These are phyloP conservation scores for Neofusicoccum ribis DNA, from an alignment of 2,329 filamentous ascomycete species.

Conservation along the genomic window DNA sequence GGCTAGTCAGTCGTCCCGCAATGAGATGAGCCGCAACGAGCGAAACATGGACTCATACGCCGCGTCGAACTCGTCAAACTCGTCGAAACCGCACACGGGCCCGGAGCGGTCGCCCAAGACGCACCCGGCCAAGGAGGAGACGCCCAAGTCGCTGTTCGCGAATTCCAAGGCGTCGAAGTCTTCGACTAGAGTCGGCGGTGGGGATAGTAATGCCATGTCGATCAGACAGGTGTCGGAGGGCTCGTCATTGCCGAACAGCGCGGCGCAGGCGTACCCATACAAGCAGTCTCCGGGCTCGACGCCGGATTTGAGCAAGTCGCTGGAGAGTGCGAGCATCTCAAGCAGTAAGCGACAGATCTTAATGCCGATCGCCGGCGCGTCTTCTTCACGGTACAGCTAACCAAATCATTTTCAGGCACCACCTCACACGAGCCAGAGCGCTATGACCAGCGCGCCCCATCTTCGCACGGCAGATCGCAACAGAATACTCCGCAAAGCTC, in stretches of 20 bases:
- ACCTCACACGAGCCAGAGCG: constrained; percentile 18
- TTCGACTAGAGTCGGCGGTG: constrained; percentile 38
- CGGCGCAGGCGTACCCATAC: constrained; percentile 46
- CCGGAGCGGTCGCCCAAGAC: constrained; percentile 23
- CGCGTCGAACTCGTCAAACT: constrained; percentile 1
- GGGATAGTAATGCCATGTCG: constrained; percentile 23
- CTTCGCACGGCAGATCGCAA: constrained; percentile 12
- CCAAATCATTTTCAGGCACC: constrained; percentile 1
- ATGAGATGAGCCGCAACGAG: constrained; percentile 18
- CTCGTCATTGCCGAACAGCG: constrained; percentile 33
- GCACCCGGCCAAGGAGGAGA: constrained; percentile 39
- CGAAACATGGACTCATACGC: constrained; percentile 14
- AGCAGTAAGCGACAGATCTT: constrained; percentile 20
- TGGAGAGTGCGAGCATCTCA: constrained; percentile 27
- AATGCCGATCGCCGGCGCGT: neutral
- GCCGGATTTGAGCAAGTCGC: constrained; percentile 45
- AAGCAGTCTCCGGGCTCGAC: constrained; percentile 49
- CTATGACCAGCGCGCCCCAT: constrained; percentile 19
- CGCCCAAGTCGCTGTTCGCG: constrained; percentile 46
- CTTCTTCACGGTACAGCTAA: neutral
- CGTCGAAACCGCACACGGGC: neutral
- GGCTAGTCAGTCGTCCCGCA: constrained; percentile 5
- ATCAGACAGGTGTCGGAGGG: constrained; percentile 36
- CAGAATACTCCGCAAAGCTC: constrained; percentile 13
- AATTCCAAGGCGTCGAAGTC: constrained; percentile 51